Base-by-base conservation (phyloP, 2,329 filamentous ascomycete genomes). In the Penicillium sp. region DNA sequence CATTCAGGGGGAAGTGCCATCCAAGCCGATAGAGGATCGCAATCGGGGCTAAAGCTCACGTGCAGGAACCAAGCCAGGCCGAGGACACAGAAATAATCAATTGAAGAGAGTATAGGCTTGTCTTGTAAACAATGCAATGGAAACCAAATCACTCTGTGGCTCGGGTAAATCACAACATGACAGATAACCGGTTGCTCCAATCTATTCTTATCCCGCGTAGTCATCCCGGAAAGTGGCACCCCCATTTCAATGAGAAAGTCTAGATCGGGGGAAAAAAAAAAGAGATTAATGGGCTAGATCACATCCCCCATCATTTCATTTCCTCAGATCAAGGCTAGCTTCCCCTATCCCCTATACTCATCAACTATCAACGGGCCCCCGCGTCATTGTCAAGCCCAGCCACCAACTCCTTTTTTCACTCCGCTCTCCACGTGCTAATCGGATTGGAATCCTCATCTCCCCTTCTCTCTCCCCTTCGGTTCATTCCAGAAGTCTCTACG, bases 351-450 rank as follows among this genome's bases (percentile, higher is more conserved):
- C 18, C 18, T 18, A 36, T 39, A 39, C 6, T 12, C 24, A 26
- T 42, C 41, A 42, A 21, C 23, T 26, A 42, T 10, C 13, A 42
- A 21, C 39, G 46, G 47, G 47, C 29, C 52, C 51, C 47, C 38
- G 51, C 51, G 51, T 53, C 51, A 53, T 53, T 43, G 28, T n/a
- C 23, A 46, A 34, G 23, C 18, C 53, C 49, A 46, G 45, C 53
- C 45, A 52, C 45, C 44, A 24, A 42, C 47, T 44, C 38, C 46
- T 43, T 52, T 51, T 51, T 49, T 36, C 42, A 31, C 53, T 55
- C 53, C 49, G 53, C 53, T 55, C 50, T 52, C 53, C 53, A 55
- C 49, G 53, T 55, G 53, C 49, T 51, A 47, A 48, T 47, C 36
- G 18, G n/a, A 21, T 39, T 41, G 33, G 39, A 42, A 36, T 26